Evolutionary conservation across 2,329 filamentous ascomycete genomes (phyloP).

Genomic region (Teratosphaeria gauchensis): DNA sequence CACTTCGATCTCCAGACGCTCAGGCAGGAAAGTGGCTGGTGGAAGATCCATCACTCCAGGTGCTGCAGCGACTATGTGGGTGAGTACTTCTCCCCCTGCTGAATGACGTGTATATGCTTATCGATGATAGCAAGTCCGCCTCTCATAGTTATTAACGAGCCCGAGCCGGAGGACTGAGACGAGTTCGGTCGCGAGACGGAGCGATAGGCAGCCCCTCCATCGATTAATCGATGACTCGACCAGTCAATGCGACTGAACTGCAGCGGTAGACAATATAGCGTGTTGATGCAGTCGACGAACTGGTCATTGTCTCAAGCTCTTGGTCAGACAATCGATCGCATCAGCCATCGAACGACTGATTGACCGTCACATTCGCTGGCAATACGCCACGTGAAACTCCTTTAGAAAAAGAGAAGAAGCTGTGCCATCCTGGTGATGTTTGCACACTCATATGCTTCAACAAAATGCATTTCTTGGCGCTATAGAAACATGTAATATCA

Average conservation of each 20-base stretch:
- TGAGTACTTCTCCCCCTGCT: not conserved
- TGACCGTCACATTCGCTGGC: not conserved
- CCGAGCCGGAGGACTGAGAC: not conserved
- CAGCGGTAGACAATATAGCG: too few relatives aligned
- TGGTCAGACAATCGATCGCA: too few relatives aligned
- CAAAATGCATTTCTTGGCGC: not conserved
- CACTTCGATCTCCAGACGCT: slow-evolving; percentile 45
- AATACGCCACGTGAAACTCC: not conserved
- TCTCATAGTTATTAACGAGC: not conserved
- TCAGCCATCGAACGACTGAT: too few relatives aligned
- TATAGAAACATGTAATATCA: not conserved
- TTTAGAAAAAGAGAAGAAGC: not conserved
- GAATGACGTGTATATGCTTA: not conserved
- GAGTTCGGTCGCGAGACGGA: too few relatives aligned
- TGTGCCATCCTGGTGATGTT: not conserved
- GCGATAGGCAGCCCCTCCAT: too few relatives aligned
- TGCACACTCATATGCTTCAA: not conserved
- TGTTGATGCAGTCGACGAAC: too few relatives aligned
- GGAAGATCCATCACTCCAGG: slow-evolving; percentile 48
- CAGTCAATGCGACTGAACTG: too few relatives aligned
- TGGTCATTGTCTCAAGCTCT: too few relatives aligned
- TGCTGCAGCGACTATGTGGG: slow-evolving; percentile 11
- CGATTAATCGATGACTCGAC: too few relatives aligned
- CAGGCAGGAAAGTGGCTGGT: slow-evolving; percentile 51
- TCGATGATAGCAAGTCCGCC: not conserved